Evolutionary conservation across 768 basidiomycete species (phyloP), one percentile per base, ranked within the genome.

Genomic region (Leccinum longicurvipes): DNA sequence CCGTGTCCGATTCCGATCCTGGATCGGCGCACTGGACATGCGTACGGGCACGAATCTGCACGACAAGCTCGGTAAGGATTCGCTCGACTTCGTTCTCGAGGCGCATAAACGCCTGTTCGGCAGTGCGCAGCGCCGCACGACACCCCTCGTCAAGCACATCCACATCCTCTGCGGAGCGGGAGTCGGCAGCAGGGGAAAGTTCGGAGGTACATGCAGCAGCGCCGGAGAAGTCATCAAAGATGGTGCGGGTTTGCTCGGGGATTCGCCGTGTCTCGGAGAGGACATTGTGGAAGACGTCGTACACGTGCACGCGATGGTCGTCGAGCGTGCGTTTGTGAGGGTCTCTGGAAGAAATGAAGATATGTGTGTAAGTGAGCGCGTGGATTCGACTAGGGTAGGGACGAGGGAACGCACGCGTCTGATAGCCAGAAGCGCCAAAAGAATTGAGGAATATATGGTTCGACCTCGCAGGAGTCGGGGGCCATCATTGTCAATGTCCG

Each of bases 361-460:
- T 57, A 51, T n/a, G 12, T 14, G 29, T 14, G 4, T 9, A 1
- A 11, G 27, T 46, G 11, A 15, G 44, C 17, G n/a, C 14, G 0
- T 19, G n/a, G 4, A 19, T 29, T 21, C 3, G n/a, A 6, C 1
- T 17, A 11, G 25, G 46, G 8, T 25, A 10, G 25, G 10, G 3
- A 24, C 12, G 10, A n/a, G 0, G 6, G 25, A 53, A 71, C 79
- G 36, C 63, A 77, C 77, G 61, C 67, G 47, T 71, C 64, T 34
- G 79, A 75, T 12, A 82, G 65, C 80, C 81, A 82, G 55, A 82
- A 76, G 14, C 75, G 73, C 74, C 77, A 78, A 12, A 81, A 56
- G 61, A 82, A 82, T 17, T 64, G 67, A 24, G 80, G 80, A 28
- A 79, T 63, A 56, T 81, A 77, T 14, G 70, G 73, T 24, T 69